These are phyloP conservation scores for Sindora glabra DNA, from an alignment of 306 rosid genomes.

Conservation along the genomic window DNA sequence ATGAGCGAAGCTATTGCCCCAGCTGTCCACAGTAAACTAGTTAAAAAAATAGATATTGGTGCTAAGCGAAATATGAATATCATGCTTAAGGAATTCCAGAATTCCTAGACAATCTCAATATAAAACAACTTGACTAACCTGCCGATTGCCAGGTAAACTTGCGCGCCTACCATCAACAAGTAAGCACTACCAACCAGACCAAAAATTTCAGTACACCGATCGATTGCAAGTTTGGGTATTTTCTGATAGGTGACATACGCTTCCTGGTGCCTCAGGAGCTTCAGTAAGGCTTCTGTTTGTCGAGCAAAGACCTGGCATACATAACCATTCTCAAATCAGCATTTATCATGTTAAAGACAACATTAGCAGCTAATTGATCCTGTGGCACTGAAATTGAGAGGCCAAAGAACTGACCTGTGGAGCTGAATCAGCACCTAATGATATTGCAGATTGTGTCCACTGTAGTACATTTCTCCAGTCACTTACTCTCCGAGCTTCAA, in stretches of 20 bases:
- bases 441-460: slow-evolving; percentile 61
- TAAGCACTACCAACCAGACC: slow-evolving; percentile 47
- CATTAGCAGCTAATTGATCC: background rate
- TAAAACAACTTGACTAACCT: slow-evolving; percentile 48
- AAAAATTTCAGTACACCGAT: slow-evolving; percentile 43
- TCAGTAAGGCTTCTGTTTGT: slow-evolving; percentile 82
- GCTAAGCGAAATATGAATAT: too few relatives aligned
- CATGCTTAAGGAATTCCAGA: too few relatives aligned
- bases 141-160: slow-evolving; percentile 65
- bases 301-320: slow-evolving; percentile 54
- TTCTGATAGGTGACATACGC: slow-evolving; percentile 57
- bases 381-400: background rate
- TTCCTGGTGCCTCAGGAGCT: slow-evolving; percentile 62
- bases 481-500: slow-evolving; percentile 44
- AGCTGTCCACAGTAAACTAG: too few relatives aligned
- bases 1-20: too few relatives aligned
- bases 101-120: background rate
- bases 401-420: slow-evolving; percentile 51
- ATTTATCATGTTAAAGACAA: background rate
- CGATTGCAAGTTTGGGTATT: slow-evolving; percentile 47
- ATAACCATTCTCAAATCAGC: slow-evolving; percentile 11
- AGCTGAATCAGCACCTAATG: slow-evolving; percentile 69
- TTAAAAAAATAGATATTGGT: too few relatives aligned
- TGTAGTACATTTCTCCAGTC: slow-evolving; percentile 62
- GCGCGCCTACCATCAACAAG: slow-evolving; percentile 54